Percentiles rank a stretch among this genome's conserved stretches.
These are phyloP conservation scores for Cryptococcus sp. DNA, from an alignment of 1,284 basidiomycete genomes.

Conservation along the genomic window DNA sequence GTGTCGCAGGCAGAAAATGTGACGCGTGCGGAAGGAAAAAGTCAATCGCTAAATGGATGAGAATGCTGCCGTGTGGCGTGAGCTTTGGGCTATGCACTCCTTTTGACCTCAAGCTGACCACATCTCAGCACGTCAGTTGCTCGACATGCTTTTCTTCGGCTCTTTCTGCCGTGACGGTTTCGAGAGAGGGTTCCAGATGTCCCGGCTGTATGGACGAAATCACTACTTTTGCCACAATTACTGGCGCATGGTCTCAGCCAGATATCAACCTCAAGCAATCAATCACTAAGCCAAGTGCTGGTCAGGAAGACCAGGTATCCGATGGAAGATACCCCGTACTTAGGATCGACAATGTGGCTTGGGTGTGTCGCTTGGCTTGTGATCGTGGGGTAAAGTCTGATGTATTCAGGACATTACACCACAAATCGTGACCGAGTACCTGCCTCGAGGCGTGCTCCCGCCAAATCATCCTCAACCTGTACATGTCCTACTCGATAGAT, in stretches of 20 bases:
- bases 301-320: background rate
- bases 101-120: background rate
- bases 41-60: conserved; percentile 10
- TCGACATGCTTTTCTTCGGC: conserved; percentile 35
- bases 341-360: conserved; percentile 46
- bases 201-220: conserved; percentile 25
- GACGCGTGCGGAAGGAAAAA: conserved; percentile 14
- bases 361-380: conserved; percentile 21
- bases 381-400: background rate
- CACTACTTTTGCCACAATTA: conserved; percentile 12
- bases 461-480: conserved; percentile 31
- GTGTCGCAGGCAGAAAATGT: conserved; percentile 4
- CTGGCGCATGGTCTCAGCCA: background rate
- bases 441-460: conserved; percentile 35
- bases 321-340: conserved; percentile 20
- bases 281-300: background rate
- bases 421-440: conserved; percentile 33
- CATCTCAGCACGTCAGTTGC: conserved; percentile 28
- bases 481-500: conserved; percentile 44
- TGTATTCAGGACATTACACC: conserved; percentile 41
- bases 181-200: conserved; percentile 25
- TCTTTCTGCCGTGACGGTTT: conserved; percentile 32
- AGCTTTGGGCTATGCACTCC: conserved; percentile 2
- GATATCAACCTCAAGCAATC: background rate
- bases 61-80: conserved; percentile 29